Evolutionary conservation across 2,329 filamentous ascomycete genomes (phyloP), one percentile per base, ranked within the genome.

Genomic region (Epichloe brachyelytri): DNA sequence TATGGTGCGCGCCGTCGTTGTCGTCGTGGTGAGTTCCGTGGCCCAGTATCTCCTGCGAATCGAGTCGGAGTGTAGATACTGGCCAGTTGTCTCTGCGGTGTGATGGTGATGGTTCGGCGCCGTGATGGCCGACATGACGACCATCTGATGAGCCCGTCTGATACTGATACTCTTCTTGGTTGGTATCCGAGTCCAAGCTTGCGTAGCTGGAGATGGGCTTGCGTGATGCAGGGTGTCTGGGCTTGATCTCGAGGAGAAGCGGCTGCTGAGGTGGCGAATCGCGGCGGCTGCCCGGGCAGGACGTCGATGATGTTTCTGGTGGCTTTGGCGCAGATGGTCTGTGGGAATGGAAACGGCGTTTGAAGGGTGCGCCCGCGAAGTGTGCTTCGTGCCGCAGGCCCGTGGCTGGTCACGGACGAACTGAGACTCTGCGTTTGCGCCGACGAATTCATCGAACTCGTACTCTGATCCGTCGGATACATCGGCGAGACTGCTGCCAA

Each of bases 401-500:
- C 43, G 14, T 30, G 39, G 20, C 12, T 22, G 10, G 14, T 34
- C 22, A 15, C 14, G 40, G 19, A 15, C 39, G 7, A n/a, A 43
- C n/a, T n/a, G 17, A 14, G 19, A n/a, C 33, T 47, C 38, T 4
- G 43, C 12, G 40, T 15, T 38, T 11, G 40, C 26, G 17, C 49
- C 50, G n/a, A 51, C 43, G n/a, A 52, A 51, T 10, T 54, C 38
- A 20, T 50, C 49, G 7, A 51, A 46, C 4, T 51, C 56, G 38
- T 60, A 55, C 12, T 62, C 55, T 34, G 55, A 53, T 15, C 51
- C 54, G 43, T 74, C 71, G 1, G 72, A 74, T 6, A 69, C 64
- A 52, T 75, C 66, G 2, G 72, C 72, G 20, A 76, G 55, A 51
- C 72, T 76, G 55, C 68, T 73, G 10, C 71, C 70, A 14, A 62